Conservation (phyloP, 2,329 filamentous ascomycete genomes). For the Chaetomium globosum region DNA sequence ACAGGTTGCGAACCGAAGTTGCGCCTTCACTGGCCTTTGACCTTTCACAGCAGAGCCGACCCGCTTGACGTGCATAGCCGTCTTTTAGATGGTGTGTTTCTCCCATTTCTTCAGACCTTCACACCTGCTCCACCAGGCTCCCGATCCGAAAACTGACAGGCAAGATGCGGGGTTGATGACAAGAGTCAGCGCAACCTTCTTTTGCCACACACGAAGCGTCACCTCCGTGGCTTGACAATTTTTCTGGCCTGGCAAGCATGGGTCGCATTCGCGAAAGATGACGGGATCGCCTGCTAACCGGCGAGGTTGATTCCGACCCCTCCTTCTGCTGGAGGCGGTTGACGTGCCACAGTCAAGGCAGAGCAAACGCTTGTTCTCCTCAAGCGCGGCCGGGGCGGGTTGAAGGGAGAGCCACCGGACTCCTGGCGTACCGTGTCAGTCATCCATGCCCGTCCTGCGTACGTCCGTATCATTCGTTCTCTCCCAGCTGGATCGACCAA, state of each 20-base stretch:
- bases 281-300: slow-evolving; percentile 9
- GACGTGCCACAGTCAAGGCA: slow-evolving; percentile 14
- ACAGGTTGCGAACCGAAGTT: not conserved
- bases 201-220: slow-evolving; percentile 8
- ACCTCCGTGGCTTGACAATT: not conserved
- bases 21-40: not conserved
- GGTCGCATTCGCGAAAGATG: slow-evolving; percentile 15
- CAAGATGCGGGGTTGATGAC: slow-evolving; percentile 10
- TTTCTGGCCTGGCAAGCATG: not conserved
- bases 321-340: not conserved
- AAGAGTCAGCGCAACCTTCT: not conserved
- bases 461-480: slow-evolving; percentile 5
- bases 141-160: not conserved
- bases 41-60: slow-evolving; percentile 1
- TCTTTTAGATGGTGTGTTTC: slow-evolving; percentile 10
- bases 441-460: not conserved
- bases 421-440: not conserved
- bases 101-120: not conserved
- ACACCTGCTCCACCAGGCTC: slow-evolving; percentile 6
- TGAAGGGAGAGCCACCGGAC: not conserved
- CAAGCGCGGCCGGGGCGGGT: not conserved
- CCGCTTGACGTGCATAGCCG: slow-evolving; percentile 20
- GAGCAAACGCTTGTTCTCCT: not conserved
- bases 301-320: not conserved
- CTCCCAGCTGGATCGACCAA: slow-evolving; percentile 8